Conservation (phyloP, 2,329 filamentous ascomycete species). For the Eurotiales sp. region DNA sequence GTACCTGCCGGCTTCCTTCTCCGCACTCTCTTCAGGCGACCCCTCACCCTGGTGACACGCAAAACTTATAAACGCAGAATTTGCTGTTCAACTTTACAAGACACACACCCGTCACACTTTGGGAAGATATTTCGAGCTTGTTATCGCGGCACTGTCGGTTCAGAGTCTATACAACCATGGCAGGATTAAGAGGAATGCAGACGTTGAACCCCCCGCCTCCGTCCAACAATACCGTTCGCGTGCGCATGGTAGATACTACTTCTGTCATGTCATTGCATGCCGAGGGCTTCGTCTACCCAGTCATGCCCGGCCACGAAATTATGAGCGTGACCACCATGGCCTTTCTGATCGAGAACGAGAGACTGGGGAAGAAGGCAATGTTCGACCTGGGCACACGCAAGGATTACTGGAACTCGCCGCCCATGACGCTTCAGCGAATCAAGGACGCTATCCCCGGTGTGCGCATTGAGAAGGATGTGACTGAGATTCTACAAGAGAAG, state of each 20-base stretch:
- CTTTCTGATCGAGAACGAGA: conserved; percentile 23
- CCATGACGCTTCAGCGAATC: conserved; percentile 13
- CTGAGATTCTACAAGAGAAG: conserved; percentile 19
- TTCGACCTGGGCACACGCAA: conserved; percentile 25
- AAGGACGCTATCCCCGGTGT: conserved; percentile 10
- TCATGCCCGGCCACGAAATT: conserved; percentile 15
- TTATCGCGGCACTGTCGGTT: no score
- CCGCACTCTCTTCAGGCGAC: conserved; percentile 1
- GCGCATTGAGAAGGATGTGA: conserved; percentile 20
- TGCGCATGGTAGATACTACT: conserved; percentile 9
- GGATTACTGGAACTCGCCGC: conserved; percentile 23
- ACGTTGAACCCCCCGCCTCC: not conserved
- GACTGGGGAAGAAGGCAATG: conserved; percentile 20
- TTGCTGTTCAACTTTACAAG: no score
- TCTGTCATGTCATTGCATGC: conserved; percentile 4
- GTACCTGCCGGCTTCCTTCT: not conserved
- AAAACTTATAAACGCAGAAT: not conserved
- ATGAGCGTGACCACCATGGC: conserved; percentile 19
- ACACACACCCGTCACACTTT: no score
- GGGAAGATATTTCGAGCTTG: no score
- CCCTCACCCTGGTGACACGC: not conserved
- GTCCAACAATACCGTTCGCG: conserved; percentile 2
- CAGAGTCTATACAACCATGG: no score
- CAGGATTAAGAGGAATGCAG: not conserved
- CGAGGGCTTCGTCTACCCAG: not conserved